Evolutionary conservation across 106 monocot species (phyloP).

Genomic region (Allium fistulosum): DNA sequence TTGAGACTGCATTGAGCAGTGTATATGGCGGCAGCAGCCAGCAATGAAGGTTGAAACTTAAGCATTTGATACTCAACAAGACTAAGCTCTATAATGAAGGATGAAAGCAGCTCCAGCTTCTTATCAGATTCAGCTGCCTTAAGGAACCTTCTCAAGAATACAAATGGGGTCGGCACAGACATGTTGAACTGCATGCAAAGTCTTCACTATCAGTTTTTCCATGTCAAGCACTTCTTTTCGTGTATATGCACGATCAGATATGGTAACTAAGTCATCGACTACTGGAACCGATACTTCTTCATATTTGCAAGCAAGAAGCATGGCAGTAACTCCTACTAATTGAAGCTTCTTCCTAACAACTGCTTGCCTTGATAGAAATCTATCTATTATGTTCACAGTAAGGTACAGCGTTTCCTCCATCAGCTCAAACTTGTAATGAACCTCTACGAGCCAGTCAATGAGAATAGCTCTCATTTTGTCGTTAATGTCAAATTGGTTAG

Average conservation of each 20-base stretch:
- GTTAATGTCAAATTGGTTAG: constrained; percentile 42
- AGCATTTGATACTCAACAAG: constrained; percentile 78
- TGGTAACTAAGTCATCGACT: no score
- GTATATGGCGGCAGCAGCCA: constrained; percentile 51
- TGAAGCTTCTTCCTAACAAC: no score
- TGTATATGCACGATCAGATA: no score
- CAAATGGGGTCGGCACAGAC: constrained; percentile 39
- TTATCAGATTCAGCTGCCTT: constrained; percentile 26
- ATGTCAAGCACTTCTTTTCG: no score
- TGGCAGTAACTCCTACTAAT: no score
- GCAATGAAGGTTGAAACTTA: constrained; percentile 58
- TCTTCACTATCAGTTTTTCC: constrained; percentile 40
- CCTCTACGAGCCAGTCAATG: not conserved
- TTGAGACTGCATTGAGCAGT: constrained; percentile 32
- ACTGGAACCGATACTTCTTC: no score
- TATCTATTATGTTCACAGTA: no score
- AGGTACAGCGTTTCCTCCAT: no score
- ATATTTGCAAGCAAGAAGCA: no score
- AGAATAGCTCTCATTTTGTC: no score
- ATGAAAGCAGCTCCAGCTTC: constrained; percentile 29
- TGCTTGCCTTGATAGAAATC: no score
- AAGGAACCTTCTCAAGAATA: constrained; percentile 69
- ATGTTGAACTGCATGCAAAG: constrained; percentile 54
- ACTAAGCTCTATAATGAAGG: constrained; percentile 49
- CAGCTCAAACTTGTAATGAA: not conserved